Evolutionary conservation across 352 stramenopile species (phyloP).

Genomic region (Pseudoperonospora humuli): DNA sequence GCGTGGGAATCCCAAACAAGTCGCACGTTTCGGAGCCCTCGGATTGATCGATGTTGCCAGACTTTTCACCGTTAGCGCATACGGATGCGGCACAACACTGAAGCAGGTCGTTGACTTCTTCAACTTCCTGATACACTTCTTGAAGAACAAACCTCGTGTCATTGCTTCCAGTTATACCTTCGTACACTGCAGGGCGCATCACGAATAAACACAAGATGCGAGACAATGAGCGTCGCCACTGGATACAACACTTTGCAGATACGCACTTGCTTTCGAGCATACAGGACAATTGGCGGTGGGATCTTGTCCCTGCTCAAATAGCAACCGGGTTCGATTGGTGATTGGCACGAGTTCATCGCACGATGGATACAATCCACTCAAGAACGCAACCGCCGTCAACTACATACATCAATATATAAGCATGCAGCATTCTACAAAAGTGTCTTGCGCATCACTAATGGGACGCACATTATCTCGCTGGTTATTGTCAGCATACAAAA

Average conservation of each 20-base stretch:
- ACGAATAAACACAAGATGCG: background rate
- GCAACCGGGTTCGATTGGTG: slow-evolving; percentile 41
- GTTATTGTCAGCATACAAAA: slow-evolving; percentile 65
- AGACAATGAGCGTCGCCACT: background rate
- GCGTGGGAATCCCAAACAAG: slow-evolving; percentile 50
- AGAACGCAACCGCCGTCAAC: slow-evolving; percentile 59
- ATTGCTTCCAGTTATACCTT: slow-evolving; percentile 56
- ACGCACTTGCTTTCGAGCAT: slow-evolving; percentile 48
- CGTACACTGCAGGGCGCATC: slow-evolving; percentile 37
- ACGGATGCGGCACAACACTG: slow-evolving; percentile 52
- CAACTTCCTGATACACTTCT: slow-evolving; percentile 44
- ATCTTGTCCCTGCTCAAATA: slow-evolving; percentile 74
- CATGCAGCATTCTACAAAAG: background rate
- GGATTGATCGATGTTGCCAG: background rate
- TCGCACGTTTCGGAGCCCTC: slow-evolving; percentile 26
- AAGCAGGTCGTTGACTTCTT: slow-evolving; percentile 50
- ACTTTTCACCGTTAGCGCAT: slow-evolving; percentile 19
- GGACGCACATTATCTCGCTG: slow-evolving; percentile 60
- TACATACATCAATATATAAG: slow-evolving; percentile 6
- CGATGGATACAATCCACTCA: slow-evolving; percentile 39
- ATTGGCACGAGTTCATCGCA: slow-evolving; percentile 52
- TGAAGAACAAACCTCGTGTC: slow-evolving; percentile 51
- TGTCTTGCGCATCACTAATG: background rate
- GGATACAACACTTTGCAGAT: background rate
- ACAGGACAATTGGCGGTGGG: slow-evolving; percentile 57